phyloP scores from a whole-genome alignment of 768 basidiomycete species.

The Auricularia heimuer region DNA sequence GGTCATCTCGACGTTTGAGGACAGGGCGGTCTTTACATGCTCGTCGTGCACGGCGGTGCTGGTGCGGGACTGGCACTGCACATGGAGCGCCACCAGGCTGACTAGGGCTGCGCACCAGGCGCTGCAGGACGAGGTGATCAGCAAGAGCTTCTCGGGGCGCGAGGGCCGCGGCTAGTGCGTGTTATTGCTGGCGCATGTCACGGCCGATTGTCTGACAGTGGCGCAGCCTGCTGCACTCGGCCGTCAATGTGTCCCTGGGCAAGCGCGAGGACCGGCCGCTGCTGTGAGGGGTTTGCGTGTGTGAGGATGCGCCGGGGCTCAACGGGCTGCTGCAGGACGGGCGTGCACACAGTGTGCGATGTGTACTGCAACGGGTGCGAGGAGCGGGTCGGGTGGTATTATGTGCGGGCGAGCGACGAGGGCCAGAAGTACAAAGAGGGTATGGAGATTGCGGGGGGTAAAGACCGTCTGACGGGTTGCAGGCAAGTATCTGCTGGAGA shows the following conservation, averaged over 20 bases:
- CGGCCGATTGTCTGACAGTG: background rate
- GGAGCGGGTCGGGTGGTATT: slow-evolving; percentile 73
- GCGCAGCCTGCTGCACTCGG: slow-evolving; percentile 63
- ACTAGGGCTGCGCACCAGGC: background rate
- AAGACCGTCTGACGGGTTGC: background rate
- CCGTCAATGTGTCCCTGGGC: slow-evolving; percentile 65
- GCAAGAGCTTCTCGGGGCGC: slow-evolving; percentile 75
- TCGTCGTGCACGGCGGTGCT: no score
- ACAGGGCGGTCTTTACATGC: no score
- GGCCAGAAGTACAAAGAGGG: slow-evolving; percentile 85
- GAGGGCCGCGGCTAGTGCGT: slow-evolving; percentile 76
- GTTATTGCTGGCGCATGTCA: background rate
- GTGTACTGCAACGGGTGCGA: slow-evolving; percentile 72
- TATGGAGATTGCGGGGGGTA: no score
- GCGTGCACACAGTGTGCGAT: slow-evolving; percentile 73
- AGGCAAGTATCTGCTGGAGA: slow-evolving; percentile 78
- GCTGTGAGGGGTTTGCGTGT: slow-evolving; percentile 34
- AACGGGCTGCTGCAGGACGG: slow-evolving; percentile 41
- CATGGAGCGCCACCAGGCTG: no score
- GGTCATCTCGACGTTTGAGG: no score
- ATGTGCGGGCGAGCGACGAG: slow-evolving; percentile 65
- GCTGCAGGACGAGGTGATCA: slow-evolving; percentile 74
- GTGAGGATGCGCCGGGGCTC: background rate
- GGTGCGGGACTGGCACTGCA: no score
- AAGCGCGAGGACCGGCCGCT: slow-evolving; percentile 64